phyloP scores from a whole-genome alignment of 768 basidiomycete genomes.

The Lanmaoa rubissima region DNA sequence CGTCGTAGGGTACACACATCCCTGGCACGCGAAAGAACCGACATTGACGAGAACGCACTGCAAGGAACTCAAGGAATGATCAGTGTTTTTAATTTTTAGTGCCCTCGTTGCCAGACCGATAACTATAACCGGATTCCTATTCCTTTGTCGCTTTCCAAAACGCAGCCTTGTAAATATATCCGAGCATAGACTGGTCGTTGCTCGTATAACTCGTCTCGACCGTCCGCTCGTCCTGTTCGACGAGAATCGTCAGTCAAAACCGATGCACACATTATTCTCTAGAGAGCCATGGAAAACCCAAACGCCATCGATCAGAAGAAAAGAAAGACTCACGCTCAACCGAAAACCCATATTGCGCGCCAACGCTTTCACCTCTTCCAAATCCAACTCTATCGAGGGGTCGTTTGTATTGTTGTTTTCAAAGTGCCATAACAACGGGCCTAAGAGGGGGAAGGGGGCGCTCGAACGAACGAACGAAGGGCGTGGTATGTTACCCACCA shows the following conservation, averaged over 20 bases:
- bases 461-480: neutral
- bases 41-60: neutral
- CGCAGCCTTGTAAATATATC: conserved; percentile 78
- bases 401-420: conserved; percentile 85
- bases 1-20: neutral
- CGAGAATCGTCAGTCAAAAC: neutral
- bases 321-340: conserved; percentile 58
- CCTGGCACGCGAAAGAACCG: neutral
- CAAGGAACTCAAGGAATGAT: neutral
- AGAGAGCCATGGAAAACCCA: neutral
- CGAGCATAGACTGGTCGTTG: conserved; percentile 76
- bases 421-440: conserved; percentile 96
- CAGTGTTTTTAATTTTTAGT: neutral
- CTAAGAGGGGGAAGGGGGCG: conserved; percentile 33
- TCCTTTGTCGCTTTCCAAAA: conserved; percentile 77
- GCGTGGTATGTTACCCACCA: conserved; percentile 22
- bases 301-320: neutral
- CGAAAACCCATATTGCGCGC: conserved; percentile 77
- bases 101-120: neutral
- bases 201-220: conserved; percentile 87
- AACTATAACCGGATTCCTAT: neutral
- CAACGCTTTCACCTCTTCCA: conserved; percentile 85
- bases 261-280: neutral
- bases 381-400: conserved; percentile 79
- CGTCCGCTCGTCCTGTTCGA: conserved; percentile 78